Evolutionary conservation across 2,329 filamentous ascomycete species (phyloP).

Genomic region (Cordyceps tenuipes): DNA sequence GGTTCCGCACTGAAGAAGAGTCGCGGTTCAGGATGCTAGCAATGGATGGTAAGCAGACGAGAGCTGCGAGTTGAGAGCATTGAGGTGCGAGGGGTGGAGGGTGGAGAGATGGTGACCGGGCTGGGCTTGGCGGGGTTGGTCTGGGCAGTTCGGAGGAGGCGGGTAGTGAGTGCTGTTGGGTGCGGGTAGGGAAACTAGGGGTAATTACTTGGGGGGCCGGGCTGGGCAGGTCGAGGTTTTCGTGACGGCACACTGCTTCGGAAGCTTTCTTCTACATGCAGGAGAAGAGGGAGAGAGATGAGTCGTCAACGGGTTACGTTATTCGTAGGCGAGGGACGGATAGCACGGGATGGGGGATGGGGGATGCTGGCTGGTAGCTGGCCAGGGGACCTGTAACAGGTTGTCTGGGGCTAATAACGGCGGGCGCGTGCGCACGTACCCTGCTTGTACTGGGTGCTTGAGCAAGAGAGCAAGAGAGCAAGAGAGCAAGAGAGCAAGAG

Average conservation of each 20-base stretch:
- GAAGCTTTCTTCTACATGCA: not conserved
- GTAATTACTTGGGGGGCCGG: not conserved
- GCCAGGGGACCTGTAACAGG: slow-evolving; percentile 3
- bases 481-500: not conserved
- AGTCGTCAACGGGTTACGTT: too few species aligned
- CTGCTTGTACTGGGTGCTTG: not conserved
- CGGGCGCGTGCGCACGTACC: slow-evolving; percentile 9
- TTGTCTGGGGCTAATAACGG: not conserved
- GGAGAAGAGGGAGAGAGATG: not conserved
- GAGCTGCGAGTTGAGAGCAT: not conserved
- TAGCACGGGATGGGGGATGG: not conserved
- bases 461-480: not conserved
- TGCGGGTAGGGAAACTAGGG: not conserved
- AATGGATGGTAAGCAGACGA: not conserved
- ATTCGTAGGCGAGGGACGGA: not conserved
- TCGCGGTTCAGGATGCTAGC: not conserved
- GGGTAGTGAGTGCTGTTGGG: not conserved
- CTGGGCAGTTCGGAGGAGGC: not conserved
- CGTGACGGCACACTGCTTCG: not conserved
- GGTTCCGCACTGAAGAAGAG: not conserved
- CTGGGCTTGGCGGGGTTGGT: slow-evolving; percentile 4
- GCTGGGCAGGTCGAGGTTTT: not conserved
- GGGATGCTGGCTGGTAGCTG: not conserved
- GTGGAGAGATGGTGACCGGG: not conserved
- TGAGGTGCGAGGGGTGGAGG: not conserved